These are phyloP conservation scores for Cordyceps javanica DNA, from an alignment of 2,329 filamentous ascomycete genomes.

Conservation along the genomic window DNA sequence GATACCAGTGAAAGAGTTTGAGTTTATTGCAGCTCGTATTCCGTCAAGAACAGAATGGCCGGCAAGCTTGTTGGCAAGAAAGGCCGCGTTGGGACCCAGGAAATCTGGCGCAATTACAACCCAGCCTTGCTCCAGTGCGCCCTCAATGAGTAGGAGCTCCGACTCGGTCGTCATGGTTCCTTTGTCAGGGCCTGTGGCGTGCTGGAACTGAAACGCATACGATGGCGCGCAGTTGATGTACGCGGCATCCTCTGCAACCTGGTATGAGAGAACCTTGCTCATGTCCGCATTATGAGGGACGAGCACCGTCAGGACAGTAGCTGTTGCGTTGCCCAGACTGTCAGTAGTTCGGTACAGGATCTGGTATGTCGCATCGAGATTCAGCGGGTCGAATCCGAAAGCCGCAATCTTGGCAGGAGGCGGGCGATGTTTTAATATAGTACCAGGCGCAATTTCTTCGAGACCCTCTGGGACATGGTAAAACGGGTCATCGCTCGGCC, in stretches of 20 bases:
- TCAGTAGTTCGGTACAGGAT: constrained; percentile 36
- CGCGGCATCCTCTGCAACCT: constrained; percentile 34
- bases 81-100: constrained; percentile 37
- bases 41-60: constrained; percentile 38
- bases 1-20: constrained; percentile 23
- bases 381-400: constrained; percentile 15
- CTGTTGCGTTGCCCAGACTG: constrained; percentile 27
- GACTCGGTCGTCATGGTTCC: constrained; percentile 25
- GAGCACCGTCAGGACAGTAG: constrained; percentile 33
- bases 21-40: constrained; percentile 33
- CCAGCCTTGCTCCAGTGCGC: constrained; percentile 36
- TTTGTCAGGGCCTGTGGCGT: constrained; percentile 26
- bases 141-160: constrained; percentile 20
- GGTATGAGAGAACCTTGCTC: constrained; percentile 33
- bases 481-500: constrained; percentile 20
- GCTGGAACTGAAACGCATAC: constrained; percentile 19
- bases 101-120: constrained; percentile 42
- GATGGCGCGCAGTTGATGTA: constrained; percentile 29
- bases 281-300: constrained; percentile 26
- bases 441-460: constrained; percentile 14
- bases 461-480: constrained; percentile 18
- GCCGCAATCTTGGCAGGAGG: constrained; percentile 19
- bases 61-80: constrained; percentile 32
- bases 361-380: constrained; percentile 22
- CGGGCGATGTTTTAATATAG: constrained; percentile 18